Percentiles rank a stretch among this genome's conserved stretches.
phyloP scores from a whole-genome alignment of 2,329 filamentous ascomycete species.

The Aspergillus neoniger region DNA sequence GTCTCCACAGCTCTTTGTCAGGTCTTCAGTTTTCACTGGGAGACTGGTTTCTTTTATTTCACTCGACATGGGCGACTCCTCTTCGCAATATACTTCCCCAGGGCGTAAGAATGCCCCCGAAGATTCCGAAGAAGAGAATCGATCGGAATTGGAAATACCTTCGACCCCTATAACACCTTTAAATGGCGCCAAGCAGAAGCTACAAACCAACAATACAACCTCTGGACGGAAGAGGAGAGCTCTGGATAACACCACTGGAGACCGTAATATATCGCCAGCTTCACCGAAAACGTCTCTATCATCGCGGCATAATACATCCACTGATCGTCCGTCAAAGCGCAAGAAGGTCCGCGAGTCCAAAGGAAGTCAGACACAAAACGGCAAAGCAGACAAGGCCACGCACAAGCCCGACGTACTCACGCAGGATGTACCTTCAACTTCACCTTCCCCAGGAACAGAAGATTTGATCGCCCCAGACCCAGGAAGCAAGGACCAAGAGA shows the following conservation, averaged over 20 bases:
- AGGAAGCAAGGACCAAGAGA: neutral
- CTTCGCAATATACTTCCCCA: conserved; percentile 19
- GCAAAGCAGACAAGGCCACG: conserved; percentile 11
- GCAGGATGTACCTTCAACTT: neutral
- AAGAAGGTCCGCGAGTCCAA: conserved; percentile 25
- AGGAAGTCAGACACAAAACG: conserved; percentile 17
- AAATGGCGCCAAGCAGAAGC: conserved; percentile 3
- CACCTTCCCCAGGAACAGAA: too few relatives aligned
- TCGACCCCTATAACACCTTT: neutral
- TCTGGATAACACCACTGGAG: conserved; percentile 3
- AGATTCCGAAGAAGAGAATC: neutral
- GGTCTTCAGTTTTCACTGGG: neutral
- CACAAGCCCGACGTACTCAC: neutral
- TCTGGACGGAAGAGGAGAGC: conserved; percentile 19
- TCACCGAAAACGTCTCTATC: neutral
- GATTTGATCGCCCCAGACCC: neutral
- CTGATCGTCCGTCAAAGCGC: conserved; percentile 28
- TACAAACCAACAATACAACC: neutral
- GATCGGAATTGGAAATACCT: neutral
- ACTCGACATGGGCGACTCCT: conserved; percentile 22
- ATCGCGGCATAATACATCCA: conserved; percentile 8
- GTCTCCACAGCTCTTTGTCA: neutral
- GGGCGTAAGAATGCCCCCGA: conserved; percentile 1
- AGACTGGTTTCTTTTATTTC: neutral
- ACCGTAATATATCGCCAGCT: neutral